Conservation (phyloP, 495 filamentous ascomycete genomes). For the Penicillium lividum region DNA sequence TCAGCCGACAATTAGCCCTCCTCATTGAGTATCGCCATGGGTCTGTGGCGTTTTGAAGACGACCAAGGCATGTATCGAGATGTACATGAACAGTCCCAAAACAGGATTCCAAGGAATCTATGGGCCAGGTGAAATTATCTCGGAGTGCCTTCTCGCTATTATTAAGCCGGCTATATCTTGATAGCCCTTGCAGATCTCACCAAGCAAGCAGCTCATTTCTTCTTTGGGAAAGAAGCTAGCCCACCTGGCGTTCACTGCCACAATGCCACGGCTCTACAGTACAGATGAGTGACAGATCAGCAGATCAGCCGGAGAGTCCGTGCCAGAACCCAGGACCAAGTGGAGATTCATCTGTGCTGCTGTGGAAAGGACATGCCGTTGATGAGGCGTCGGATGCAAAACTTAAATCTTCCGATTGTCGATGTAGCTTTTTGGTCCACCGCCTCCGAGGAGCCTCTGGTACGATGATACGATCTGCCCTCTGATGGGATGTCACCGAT, state of each 20-base stretch:
- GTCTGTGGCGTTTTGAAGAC: constrained; percentile 17
- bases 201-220: constrained; percentile 2
- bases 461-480: background rate
- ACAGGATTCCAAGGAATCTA: background rate
- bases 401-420: background rate
- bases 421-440: background rate
- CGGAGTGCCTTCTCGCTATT: background rate
- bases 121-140: too few relatives aligned
- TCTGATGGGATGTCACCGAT: background rate
- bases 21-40: constrained; percentile 8
- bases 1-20: constrained; percentile 5
- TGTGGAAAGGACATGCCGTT: background rate
- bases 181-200: constrained; percentile 1
- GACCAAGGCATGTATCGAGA: constrained; percentile 2
- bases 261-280: background rate
- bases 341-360: background rate
- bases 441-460: background rate
- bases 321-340: background rate
- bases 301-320: background rate
- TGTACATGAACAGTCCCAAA: constrained; percentile 1
- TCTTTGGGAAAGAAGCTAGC: background rate
- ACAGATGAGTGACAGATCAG: background rate
- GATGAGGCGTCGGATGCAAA: background rate
- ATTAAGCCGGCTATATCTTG: background rate
- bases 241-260: constrained; percentile 7